Percentiles rank a stretch among this genome's conserved stretches.
phyloP scores from a whole-genome alignment of 2,329 filamentous ascomycete species.

The Phoma sp. region DNA sequence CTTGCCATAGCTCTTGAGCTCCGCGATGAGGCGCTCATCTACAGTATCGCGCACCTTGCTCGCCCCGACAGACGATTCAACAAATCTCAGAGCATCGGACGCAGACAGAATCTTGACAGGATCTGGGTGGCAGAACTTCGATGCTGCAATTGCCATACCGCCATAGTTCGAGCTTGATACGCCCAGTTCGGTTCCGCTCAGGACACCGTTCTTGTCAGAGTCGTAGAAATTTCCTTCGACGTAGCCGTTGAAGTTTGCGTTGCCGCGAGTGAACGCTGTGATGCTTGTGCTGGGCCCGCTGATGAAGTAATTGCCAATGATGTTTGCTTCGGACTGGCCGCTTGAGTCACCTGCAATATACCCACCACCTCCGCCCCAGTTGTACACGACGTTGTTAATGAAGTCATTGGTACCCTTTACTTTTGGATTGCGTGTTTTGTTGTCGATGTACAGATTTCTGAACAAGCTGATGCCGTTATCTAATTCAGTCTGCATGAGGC shows the following conservation, averaged over 20 bases:
- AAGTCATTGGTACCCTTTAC: constrained; percentile 64
- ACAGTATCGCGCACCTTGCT: constrained; percentile 54
- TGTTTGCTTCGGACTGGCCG: constrained; percentile 57
- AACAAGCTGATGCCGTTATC: constrained; percentile 58
- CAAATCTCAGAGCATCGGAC: constrained; percentile 49
- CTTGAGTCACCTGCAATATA: constrained; percentile 61
- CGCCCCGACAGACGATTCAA: constrained; percentile 52
- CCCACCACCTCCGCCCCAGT: constrained; percentile 61
- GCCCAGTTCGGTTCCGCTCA: constrained; percentile 57
- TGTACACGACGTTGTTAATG: constrained; percentile 59
- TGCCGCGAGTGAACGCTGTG: constrained; percentile 62
- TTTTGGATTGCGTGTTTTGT: constrained; percentile 64
- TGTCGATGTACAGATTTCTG: constrained; percentile 63
- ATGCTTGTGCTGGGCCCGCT: constrained; percentile 58
- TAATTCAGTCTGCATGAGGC: constrained; percentile 57
- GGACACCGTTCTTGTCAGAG: constrained; percentile 55
- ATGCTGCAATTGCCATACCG: constrained; percentile 52
- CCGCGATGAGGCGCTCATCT: constrained; percentile 51
- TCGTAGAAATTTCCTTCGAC: constrained; percentile 62
- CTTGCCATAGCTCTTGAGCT: constrained; percentile 56
- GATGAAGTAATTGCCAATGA: constrained; percentile 65
- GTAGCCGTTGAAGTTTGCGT: constrained; percentile 60
- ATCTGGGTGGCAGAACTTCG: constrained; percentile 53
- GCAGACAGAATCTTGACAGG: constrained; percentile 51
- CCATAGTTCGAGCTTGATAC: constrained; percentile 54